Evolutionary conservation across 2,329 filamentous ascomycete species (phyloP), one percentile per base, ranked within the genome.

Genomic region (Fusarium concolor): DNA sequence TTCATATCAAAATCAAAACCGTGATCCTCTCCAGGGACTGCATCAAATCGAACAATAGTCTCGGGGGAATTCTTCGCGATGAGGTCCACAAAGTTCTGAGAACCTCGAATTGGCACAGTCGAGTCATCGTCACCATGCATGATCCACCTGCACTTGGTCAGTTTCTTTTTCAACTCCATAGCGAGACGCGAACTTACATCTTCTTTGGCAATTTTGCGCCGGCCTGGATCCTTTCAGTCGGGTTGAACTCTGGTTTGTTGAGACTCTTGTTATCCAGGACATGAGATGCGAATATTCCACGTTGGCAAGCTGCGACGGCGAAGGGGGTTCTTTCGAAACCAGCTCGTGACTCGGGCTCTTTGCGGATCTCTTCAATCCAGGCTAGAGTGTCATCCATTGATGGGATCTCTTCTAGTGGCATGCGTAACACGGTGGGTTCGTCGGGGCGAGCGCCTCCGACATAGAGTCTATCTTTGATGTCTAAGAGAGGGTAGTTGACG

Each of bases 101-200:
- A 68, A 2, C 56, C 52, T 1, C 41, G 43, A 10, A 67, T 38
- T 1, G 44, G 54, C 1, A 73, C 68, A 0, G 51, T 60, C 0
- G 63, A 60, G 22, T 73, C 71, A 5, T 71, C 47, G 2, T 65
- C 68, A 1, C 70, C 70, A 18, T 73, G 71, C 65, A 71, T 72
- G 2, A 71, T n/a, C 70, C 70, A 72, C 1, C 70, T 72, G 7
- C 2, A 0, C 2, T 4, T 5, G 1, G 22, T 69, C 18, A 71
- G 49, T 35, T 26, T n/a, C 3, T 3, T 1, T 9, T 3, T 8
- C 0, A 4, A 3, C 8, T 1, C 6, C 20, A 5, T 0, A 2
- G 1, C 2, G 4, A 14, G 2, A 2, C 1, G 6, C n/a, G 2
- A 5, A 33, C 65, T 59, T 18, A 74, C 71, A 73, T 45, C 9